Evolutionary conservation across 2,329 filamentous ascomycete species (phyloP).

Genomic region (Tricladium varicosporioides): DNA sequence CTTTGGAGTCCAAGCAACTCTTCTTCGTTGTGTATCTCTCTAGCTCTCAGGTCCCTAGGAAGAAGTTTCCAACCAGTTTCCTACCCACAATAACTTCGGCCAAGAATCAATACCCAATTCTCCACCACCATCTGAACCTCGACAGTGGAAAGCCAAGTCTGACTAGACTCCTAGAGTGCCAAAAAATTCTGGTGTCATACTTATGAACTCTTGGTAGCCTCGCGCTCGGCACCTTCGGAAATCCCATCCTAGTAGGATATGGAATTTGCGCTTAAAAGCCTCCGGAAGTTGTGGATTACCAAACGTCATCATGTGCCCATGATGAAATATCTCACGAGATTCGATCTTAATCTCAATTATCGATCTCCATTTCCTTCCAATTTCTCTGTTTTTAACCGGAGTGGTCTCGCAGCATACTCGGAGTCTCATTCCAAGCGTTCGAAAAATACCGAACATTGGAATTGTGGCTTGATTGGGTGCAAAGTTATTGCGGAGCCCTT

Average conservation of each 20-base stretch:
- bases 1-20: background rate
- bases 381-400: background rate
- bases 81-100: too few relatives aligned
- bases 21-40: background rate
- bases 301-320: slow-evolving; percentile 17
- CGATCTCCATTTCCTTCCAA: background rate
- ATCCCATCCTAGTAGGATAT: background rate
- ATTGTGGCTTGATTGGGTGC: too few relatives aligned
- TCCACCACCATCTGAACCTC: background rate
- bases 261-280: background rate
- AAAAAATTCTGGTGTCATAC: too few relatives aligned
- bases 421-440: too few relatives aligned
- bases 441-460: too few relatives aligned
- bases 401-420: background rate
- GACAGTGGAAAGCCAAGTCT: background rate
- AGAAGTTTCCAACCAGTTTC: too few relatives aligned
- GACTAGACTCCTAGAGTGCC: background rate
- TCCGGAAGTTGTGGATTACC: background rate
- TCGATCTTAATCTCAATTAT: background rate
- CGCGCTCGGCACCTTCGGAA: background rate
- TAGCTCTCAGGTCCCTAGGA: background rate
- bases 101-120: too few relatives aligned
- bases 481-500: background rate
- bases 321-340: background rate
- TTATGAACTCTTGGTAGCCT: background rate